Conservation (phyloP, 1,139 yeast genomes). For the Candida sp. region DNA sequence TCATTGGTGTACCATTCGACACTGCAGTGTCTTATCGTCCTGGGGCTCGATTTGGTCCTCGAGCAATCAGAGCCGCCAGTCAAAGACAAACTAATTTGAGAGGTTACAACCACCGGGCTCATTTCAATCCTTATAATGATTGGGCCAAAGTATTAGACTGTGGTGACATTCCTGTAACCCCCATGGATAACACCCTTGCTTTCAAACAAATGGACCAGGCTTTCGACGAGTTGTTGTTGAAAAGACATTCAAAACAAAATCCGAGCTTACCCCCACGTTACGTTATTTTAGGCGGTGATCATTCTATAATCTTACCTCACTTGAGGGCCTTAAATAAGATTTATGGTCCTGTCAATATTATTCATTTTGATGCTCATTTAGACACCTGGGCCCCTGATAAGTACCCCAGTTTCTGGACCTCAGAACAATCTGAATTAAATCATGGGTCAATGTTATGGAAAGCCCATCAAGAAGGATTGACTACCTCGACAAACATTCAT, state of each 20-base stretch:
- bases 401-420: slow-evolving; percentile 67
- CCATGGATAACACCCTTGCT: slow-evolving; percentile 71
- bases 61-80: slow-evolving; percentile 70
- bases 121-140: slow-evolving; percentile 56
- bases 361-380: slow-evolving; percentile 78
- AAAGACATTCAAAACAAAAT: slow-evolving; percentile 20
- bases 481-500: slow-evolving; percentile 57
- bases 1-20: slow-evolving; percentile 77
- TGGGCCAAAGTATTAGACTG: slow-evolving; percentile 76
- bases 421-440: slow-evolving; percentile 60
- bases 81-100: slow-evolving; percentile 66
- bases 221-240: slow-evolving; percentile 52
- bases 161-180: slow-evolving; percentile 79
- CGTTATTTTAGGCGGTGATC: slow-evolving; percentile 77
- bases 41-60: slow-evolving; percentile 80
- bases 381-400: slow-evolving; percentile 77
- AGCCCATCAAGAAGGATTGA: slow-evolving; percentile 65
- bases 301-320: slow-evolving; percentile 68
- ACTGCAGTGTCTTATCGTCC: slow-evolving; percentile 73
- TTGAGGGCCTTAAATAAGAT: slow-evolving; percentile 55
- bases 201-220: slow-evolving; percentile 69
- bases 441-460: slow-evolving; percentile 85
- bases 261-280: slow-evolving; percentile 49
- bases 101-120: slow-evolving; percentile 68
- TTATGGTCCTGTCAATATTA: slow-evolving; percentile 64